Conservation (phyloP, 345 rosid species). For the Syzygium aromaticum region DNA sequence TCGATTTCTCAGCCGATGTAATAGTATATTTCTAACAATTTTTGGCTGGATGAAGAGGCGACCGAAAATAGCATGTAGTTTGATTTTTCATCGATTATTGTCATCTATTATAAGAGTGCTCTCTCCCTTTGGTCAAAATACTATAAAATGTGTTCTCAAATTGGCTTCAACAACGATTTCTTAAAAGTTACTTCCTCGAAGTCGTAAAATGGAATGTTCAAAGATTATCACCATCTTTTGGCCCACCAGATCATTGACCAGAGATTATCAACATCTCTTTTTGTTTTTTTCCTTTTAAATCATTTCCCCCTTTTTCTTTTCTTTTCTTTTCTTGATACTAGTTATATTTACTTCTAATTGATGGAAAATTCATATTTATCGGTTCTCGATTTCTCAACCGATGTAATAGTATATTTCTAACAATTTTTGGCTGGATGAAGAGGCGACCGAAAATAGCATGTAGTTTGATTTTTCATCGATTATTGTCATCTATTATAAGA, state of each 20-base stretch:
- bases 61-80: neutral
- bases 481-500: neutral
- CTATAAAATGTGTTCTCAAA: neutral
- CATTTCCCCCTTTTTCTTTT: neutral
- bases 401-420: neutral
- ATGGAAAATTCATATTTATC: neutral
- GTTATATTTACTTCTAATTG: neutral
- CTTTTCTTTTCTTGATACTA: too few relatives aligned
- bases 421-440: neutral
- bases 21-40: neutral
- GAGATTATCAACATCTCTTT: conserved; percentile 3
- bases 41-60: neutral
- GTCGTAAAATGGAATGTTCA: neutral
- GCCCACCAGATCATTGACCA: neutral
- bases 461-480: neutral
- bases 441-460: neutral
- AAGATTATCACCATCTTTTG: neutral
- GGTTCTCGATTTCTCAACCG: neutral
- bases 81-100: neutral
- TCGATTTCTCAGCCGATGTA: neutral
- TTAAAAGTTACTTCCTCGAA: neutral
- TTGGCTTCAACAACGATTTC: neutral
- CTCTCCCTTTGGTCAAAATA: neutral
- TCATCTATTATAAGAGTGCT: neutral
- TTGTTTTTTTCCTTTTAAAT: neutral